A percentile compares a stretch with the other conserved stretches of the same genome.
phyloP scores from a whole-genome alignment of 2,329 filamentous ascomycete genomes.

The Paecilomyces fulvus region DNA sequence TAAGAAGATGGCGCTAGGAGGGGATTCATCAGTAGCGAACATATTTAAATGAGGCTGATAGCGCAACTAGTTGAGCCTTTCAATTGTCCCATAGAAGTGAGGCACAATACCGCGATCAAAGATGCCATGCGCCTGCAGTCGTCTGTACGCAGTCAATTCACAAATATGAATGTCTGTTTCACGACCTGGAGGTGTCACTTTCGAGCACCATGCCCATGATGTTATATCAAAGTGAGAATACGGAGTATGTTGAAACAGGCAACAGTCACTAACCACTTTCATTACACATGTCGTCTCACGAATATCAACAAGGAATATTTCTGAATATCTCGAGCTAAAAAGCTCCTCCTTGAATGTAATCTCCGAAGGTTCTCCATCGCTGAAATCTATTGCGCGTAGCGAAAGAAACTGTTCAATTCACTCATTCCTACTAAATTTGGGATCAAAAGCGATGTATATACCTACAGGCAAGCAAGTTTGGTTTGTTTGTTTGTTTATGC shows the following conservation, averaged over 20 bases:
- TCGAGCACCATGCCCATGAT: conserved; percentile 3
- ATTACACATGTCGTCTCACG: conserved; percentile 7
- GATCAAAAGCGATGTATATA: no score
- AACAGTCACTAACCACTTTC: conserved; percentile 11
- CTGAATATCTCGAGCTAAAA: conserved; percentile 4
- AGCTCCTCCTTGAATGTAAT: conserved; percentile 7
- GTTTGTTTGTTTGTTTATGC: no score
- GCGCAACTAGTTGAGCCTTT: not conserved
- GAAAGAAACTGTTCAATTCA: no score
- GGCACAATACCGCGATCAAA: not conserved
- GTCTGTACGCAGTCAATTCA: not conserved
- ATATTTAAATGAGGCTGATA: not conserved
- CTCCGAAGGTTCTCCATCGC: not conserved
- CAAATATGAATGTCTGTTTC: not conserved
- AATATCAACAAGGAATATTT: conserved; percentile 9
- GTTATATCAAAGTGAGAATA: not conserved
- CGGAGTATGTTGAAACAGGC: not conserved
- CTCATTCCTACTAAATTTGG: no score
- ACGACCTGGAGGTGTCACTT: not conserved
- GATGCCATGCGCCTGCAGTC: not conserved
- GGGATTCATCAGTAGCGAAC: conserved; percentile 9
- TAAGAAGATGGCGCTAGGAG: conserved; percentile 15
- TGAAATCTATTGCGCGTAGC: not conserved
- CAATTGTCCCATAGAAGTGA: not conserved
- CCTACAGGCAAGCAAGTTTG: no score